Evolutionary conservation across 139 green algal species (phyloP).

Genomic region (Zygnema cylindricum): DNA sequence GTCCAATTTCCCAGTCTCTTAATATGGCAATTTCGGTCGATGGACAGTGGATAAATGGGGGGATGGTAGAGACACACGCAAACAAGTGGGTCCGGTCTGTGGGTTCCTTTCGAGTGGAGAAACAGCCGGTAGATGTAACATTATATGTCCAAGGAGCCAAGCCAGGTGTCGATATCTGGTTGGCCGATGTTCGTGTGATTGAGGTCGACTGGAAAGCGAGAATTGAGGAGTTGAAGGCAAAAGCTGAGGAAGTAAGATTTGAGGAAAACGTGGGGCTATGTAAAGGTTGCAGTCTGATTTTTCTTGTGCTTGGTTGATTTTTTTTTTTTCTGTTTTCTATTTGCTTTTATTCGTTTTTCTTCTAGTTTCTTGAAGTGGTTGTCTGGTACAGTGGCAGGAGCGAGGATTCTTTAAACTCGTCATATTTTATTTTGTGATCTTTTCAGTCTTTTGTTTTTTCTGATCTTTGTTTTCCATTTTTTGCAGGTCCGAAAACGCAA

Average conservation of each 20-base stretch:
- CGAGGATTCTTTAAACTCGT: too few species aligned
- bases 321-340: too few species aligned
- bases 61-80: constrained; percentile 10
- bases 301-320: too few species aligned
- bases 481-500: constrained; percentile 34
- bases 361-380: too few species aligned
- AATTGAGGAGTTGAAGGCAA: not conserved
- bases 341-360: too few species aligned
- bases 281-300: too few species aligned
- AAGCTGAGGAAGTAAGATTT: constrained; percentile 30
- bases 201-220: constrained; percentile 22
- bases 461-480: too few species aligned
- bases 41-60: constrained; percentile 30
- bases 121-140: not conserved
- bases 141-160: constrained; percentile 41
- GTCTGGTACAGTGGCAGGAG: too few species aligned
- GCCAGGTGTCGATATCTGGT: constrained; percentile 42
- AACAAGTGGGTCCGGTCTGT: constrained; percentile 39
- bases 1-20: not conserved
- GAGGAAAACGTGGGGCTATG: too few species aligned
- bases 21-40: constrained; percentile 29
- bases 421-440: too few species aligned
- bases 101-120: constrained; percentile 45
- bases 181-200: constrained; percentile 34
- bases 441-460: too few species aligned